Conservation (phyloP, 345 rosid species). For the Microcos paniculata region DNA sequence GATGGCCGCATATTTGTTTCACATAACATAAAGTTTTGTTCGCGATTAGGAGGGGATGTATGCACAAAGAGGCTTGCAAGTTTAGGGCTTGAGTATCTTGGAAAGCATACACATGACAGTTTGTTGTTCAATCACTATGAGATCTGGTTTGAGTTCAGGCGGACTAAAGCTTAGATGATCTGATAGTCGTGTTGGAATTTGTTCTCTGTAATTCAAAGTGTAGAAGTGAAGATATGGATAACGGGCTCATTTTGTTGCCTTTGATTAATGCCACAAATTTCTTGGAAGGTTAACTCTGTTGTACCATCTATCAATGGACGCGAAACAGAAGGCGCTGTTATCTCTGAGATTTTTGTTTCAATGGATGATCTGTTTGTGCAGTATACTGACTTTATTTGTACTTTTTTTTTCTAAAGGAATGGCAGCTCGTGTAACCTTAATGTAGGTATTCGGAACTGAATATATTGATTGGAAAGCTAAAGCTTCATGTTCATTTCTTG, state of each 20-base stretch:
- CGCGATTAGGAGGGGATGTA: constrained; percentile 73
- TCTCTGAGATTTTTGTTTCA: neutral
- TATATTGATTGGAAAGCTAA: neutral
- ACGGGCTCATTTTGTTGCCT: neutral
- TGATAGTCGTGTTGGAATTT: neutral
- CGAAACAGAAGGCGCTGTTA: neutral
- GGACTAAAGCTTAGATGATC: constrained; percentile 40
- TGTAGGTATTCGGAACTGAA: neutral
- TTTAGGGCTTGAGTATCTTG: constrained; percentile 77
- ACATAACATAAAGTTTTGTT: constrained; percentile 89
- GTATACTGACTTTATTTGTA: neutral
- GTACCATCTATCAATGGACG: constrained; percentile 8
- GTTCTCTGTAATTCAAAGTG: neutral
- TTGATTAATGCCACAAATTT: neutral
- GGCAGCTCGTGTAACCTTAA: neutral
- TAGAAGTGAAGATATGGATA: neutral
- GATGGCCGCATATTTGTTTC: constrained; percentile 90
- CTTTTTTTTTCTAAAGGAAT: neutral
- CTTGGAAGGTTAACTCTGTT: neutral
- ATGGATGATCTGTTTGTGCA: neutral
- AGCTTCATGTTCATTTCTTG: neutral
- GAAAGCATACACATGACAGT: constrained; percentile 83
- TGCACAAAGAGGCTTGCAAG: constrained; percentile 67
- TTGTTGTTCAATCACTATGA: constrained; percentile 93
- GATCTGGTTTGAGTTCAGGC: constrained; percentile 85